Percentiles rank a stretch among this genome's conserved stretches.
Conservation (phyloP, 805 yeast genomes). For the Candida incommunis region DNA sequence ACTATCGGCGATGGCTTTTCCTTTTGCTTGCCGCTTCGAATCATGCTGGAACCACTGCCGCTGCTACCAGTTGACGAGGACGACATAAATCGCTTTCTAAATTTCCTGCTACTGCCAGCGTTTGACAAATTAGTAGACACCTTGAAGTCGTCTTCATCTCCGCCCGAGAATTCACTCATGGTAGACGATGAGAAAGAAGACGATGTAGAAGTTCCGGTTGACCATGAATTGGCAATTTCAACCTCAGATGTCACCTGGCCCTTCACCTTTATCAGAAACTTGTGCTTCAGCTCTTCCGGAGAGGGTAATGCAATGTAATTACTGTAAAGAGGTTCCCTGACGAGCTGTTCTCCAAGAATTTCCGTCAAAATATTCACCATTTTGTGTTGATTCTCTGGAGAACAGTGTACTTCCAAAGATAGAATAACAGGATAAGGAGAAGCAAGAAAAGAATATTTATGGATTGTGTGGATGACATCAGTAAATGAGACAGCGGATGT, state of each 20-base stretch:
- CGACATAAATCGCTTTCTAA: not conserved
- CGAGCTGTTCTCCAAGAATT: constrained; percentile 44
- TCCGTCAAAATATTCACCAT: constrained; percentile 40
- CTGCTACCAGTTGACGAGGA: not conserved
- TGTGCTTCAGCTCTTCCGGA: constrained; percentile 58
- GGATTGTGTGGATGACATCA: constrained; percentile 58
- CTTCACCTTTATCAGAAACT: constrained; percentile 67
- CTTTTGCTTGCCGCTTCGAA: not conserved
- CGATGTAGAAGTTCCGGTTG: not conserved
- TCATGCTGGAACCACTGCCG: no score
- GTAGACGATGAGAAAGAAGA: constrained; percentile 5
- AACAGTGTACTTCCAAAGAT: constrained; percentile 78
- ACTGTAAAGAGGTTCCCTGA: constrained; percentile 26
- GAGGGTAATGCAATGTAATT: constrained; percentile 38
- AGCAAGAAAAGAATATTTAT: constrained; percentile 78
- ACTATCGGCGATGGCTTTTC: constrained; percentile 9
- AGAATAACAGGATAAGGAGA: constrained; percentile 76
- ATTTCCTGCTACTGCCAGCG: not conserved
- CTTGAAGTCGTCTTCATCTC: constrained; percentile 21
- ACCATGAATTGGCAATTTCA: not conserved
- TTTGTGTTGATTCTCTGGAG: constrained; percentile 46
- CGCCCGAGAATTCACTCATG: constrained; percentile 21
- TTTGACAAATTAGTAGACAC: not conserved
- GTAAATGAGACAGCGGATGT: constrained; percentile 58
- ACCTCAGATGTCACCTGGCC: constrained; percentile 14